Evolutionary conservation across 768 basidiomycete genomes (phyloP), one percentile per base, ranked within the genome.

Genomic region (Calocera cornea): DNA sequence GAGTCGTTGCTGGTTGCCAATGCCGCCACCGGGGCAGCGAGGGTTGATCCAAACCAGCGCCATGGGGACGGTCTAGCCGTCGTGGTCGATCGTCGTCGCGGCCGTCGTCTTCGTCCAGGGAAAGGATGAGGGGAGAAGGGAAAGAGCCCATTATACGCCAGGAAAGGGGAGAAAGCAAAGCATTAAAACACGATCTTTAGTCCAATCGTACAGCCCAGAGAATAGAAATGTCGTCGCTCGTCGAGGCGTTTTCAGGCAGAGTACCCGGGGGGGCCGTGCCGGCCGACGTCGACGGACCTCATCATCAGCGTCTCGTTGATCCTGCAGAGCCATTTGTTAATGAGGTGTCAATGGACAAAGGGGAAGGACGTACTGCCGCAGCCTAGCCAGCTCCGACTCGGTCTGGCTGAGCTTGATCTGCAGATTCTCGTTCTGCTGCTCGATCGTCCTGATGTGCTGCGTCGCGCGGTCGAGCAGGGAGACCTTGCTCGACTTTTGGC

Each of bases 401-500:
- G 84, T 82, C 77, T 92, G 90, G 69, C 88, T 87, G 75, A 84
- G 81, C 77, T 89, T 85, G 71, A 92, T 83, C 81, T 90, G 88
- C 71, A 89, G 80, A 73, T 88, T 86, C 68, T 82, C 83, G 71
- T 86, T 87, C 72, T 87, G 85, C 76, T 87, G 84, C 80, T 93
- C 90, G 73, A 94, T 87, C 72, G 90, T 87, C 79, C 86, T 84
- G 80, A 95, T 88, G 78, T 94, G 90, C 44, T 1, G 79, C 84
- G 64, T 73, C 87, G 87, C 86, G 74, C 92, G 86, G 73, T 95
- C 93, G 72, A 95, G 83, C 67, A 95, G 80, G 70, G 87, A 90
- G 65, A 92, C 89, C 80, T 95, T 95, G 83, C 88, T 91, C 11
- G 90, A 87, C 82, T 93, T 91, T 83, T 94, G 91, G 80, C 92